Evolutionary conservation across 2,329 filamentous ascomycete species (phyloP).

Genomic region (Phialophora macrospora): DNA sequence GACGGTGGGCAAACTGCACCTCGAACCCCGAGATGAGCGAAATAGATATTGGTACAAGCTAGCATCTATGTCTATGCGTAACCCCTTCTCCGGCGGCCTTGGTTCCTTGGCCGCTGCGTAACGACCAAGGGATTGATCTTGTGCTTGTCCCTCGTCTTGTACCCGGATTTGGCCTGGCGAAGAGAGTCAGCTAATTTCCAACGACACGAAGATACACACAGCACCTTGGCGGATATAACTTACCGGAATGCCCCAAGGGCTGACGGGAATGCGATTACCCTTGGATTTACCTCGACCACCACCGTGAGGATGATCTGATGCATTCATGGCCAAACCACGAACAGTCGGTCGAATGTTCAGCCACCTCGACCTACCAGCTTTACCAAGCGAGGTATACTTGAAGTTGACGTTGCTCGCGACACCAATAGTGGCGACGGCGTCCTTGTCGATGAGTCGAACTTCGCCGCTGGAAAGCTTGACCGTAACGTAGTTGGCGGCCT

Average conservation of each 20-base stretch:
- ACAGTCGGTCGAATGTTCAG: conserved; percentile 93
- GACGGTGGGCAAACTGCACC: neutral
- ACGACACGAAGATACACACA: conserved; percentile 3
- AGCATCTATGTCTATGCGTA: conserved; percentile 27
- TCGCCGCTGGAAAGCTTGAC: conserved; percentile 92
- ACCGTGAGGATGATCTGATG: conserved; percentile 96
- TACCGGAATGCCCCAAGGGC: conserved; percentile 95
- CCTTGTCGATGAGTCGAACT: conserved; percentile 82
- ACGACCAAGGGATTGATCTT: conserved; percentile 94
- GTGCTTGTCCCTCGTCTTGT: conserved; percentile 86
- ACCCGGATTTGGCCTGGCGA: conserved; percentile 62
- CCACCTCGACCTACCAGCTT: conserved; percentile 92
- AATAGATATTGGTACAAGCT: conserved; percentile 6
- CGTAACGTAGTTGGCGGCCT: conserved; percentile 77
- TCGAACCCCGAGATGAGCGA: neutral
- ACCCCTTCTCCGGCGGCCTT: conserved; percentile 74
- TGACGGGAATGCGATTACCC: conserved; percentile 93
- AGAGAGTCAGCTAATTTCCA: conserved; percentile 24
- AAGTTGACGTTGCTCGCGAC: conserved; percentile 91
- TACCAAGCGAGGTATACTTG: conserved; percentile 88
- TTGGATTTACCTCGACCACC: conserved; percentile 99
- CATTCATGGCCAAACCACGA: conserved; percentile 98
- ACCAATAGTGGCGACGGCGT: conserved; percentile 93
- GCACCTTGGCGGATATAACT: conserved; percentile 49
- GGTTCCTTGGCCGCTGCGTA: conserved; percentile 79